A percentile compares a stretch with the other conserved stretches of the same genome.
These are phyloP conservation scores for Gaultheria prostrata DNA, from an alignment of 148 eudicot species.

Conservation along the genomic window DNA sequence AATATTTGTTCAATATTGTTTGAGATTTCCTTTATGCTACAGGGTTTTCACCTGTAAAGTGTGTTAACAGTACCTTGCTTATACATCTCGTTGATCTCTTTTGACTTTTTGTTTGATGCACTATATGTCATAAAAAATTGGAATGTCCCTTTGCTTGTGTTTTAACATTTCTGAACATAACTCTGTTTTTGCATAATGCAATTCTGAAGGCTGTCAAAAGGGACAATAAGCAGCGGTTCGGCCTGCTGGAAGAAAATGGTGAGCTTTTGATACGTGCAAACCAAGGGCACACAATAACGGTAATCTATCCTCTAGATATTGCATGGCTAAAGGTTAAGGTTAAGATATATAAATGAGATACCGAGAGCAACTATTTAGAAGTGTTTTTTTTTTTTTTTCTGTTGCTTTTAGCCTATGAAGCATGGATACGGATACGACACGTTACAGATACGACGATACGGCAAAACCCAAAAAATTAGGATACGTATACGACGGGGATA, in stretches of 20 bases:
- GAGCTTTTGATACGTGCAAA: constrained; percentile 91
- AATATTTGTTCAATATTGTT: not conserved
- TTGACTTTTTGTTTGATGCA: not conserved
- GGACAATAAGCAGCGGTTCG: constrained; percentile 93
- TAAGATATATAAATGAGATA: not conserved
- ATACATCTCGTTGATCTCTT: not conserved
- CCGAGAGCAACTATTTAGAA: not conserved
- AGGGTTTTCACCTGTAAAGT: not conserved
- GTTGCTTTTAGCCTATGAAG: not conserved
- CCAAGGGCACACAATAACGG: constrained; percentile 85
- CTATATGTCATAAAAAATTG: not conserved
- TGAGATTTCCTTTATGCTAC: not conserved
- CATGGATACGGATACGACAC: not conserved
- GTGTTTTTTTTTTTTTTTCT: not conserved
- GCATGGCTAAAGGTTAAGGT: not conserved
- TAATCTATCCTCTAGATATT: constrained; percentile 19
- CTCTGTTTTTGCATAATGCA: constrained; percentile 9
- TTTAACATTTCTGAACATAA: not conserved
- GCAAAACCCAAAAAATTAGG: too few species aligned
- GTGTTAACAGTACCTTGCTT: not conserved
- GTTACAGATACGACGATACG: too few species aligned
- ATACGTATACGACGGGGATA: too few species aligned
- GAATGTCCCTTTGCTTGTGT: not conserved
- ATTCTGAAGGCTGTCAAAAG: constrained; percentile 65
- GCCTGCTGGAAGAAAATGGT: constrained; percentile 84